phyloP scores from a whole-genome alignment of 2,329 filamentous ascomycete species.

The Colletotrichum coccodes region DNA sequence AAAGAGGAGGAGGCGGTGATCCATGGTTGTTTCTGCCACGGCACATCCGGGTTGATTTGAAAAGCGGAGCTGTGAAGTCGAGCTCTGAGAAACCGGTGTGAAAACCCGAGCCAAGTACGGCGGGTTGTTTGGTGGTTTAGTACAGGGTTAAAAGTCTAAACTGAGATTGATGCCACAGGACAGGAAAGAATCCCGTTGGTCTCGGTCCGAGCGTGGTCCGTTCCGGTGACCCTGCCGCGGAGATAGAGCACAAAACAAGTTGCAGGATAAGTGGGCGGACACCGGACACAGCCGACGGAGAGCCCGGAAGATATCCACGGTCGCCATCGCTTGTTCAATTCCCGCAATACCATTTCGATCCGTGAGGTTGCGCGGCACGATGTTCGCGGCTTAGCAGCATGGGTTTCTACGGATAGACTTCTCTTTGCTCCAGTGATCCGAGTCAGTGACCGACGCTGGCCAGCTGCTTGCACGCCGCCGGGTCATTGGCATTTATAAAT shows the following conservation, averaged over 20 bases:
- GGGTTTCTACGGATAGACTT: background rate
- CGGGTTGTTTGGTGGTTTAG: background rate
- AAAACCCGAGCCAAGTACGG: background rate
- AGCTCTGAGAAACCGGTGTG: background rate
- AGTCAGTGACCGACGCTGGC: background rate
- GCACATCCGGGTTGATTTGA: background rate
- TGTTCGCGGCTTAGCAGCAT: background rate
- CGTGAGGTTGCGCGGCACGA: too few species aligned
- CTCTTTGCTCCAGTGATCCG: background rate
- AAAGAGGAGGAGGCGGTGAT: constrained; percentile 33
- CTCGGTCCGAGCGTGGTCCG: background rate
- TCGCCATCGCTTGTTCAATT: too few species aligned
- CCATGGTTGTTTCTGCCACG: background rate
- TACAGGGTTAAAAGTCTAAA: background rate
- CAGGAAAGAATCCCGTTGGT: background rate
- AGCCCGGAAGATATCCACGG: too few species aligned
- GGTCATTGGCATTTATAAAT: background rate
- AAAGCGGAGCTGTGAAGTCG: background rate
- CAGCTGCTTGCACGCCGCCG: too few species aligned
- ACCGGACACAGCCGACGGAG: too few species aligned
- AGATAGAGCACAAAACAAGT: too few species aligned
- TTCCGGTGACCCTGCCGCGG: background rate
- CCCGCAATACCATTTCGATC: too few species aligned
- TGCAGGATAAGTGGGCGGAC: too few species aligned
- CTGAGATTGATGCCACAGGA: background rate